Evolutionary conservation across 129 eudicot species (phyloP).

Genomic region (Lactuca saligna): DNA sequence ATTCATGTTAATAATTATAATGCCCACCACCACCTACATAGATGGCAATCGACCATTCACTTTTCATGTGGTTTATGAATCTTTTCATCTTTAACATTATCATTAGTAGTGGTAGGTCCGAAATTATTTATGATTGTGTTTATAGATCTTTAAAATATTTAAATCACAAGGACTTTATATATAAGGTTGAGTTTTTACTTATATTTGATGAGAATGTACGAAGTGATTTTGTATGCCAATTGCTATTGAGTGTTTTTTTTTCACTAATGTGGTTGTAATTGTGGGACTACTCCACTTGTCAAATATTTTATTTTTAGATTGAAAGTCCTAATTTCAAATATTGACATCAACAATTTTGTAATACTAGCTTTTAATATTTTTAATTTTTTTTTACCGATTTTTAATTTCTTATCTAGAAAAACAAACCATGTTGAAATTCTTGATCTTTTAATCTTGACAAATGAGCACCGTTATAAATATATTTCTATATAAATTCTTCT

Average conservation of each 20-base stretch:
- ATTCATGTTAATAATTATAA: conserved; percentile 16
- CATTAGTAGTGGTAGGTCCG: conserved; percentile 34
- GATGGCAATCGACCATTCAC: conserved; percentile 38
- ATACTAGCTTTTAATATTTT: too few species aligned
- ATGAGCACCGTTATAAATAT: too few species aligned
- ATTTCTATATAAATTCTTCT: too few species aligned
- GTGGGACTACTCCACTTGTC: too few species aligned
- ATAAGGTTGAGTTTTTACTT: not conserved
- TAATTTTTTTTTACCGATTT: too few species aligned
- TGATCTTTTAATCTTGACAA: too few species aligned
- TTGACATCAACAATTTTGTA: too few species aligned
- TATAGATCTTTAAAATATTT: not conserved
- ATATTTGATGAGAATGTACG: not conserved
- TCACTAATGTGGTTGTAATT: too few species aligned
- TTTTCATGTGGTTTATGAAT: conserved; percentile 42
- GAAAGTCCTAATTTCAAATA: too few species aligned
- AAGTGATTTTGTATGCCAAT: not conserved
- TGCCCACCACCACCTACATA: conserved; percentile 32
- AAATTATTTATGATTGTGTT: not conserved
- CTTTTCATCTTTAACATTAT: conserved; percentile 37
- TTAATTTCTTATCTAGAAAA: too few species aligned
- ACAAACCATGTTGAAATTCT: too few species aligned
- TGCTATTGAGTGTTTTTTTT: not conserved
- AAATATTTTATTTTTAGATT: too few species aligned
- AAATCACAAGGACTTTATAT: not conserved